Conservation (phyloP, 2,329 filamentous ascomycete genomes). For the Colletotrichum siamense region DNA sequence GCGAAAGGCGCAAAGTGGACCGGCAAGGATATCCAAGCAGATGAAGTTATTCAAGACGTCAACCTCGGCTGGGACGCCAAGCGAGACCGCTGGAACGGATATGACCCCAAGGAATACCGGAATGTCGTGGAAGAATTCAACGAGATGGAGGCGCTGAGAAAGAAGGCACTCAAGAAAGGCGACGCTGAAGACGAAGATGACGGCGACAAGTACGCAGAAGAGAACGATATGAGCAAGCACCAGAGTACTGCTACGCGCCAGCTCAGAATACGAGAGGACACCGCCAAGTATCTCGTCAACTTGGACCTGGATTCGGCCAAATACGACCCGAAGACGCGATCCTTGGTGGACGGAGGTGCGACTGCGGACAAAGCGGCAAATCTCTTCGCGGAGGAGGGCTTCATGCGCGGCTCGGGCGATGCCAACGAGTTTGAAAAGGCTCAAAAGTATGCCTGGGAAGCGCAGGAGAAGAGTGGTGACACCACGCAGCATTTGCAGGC, state of each 20-base stretch:
- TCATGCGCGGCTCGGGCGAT: constrained; percentile 86
- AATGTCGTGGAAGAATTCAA: constrained; percentile 90
- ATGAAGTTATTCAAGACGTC: constrained; percentile 86
- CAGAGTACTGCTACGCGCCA: constrained; percentile 91
- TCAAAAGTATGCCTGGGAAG: constrained; percentile 92
- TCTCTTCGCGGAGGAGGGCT: constrained; percentile 91
- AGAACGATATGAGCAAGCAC: constrained; percentile 94
- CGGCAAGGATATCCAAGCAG: constrained; percentile 90
- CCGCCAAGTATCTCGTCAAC: constrained; percentile 94
- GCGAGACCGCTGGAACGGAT: constrained; percentile 98
- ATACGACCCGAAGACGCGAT: constrained; percentile 95
- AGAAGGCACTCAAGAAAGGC: constrained; percentile 51
- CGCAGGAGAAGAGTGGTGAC: constrained; percentile 81
- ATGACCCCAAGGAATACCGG: constrained; percentile 85
- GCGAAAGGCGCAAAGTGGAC: constrained; percentile 93
- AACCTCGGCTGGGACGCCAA: constrained; percentile 96
- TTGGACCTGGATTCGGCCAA: constrained; percentile 95
- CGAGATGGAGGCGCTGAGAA: constrained; percentile 78
- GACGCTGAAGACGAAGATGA: constrained; percentile 59
- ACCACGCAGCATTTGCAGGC: constrained; percentile 90
- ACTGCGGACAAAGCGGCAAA: constrained; percentile 80
- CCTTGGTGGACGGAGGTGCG: constrained; percentile 85
- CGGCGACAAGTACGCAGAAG: constrained; percentile 85
- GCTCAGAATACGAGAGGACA: constrained; percentile 91
- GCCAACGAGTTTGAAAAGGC: constrained; percentile 91